phyloP scores from a whole-genome alignment of 73 alveolate genomes.

The Paramecium primaurelia region DNA sequence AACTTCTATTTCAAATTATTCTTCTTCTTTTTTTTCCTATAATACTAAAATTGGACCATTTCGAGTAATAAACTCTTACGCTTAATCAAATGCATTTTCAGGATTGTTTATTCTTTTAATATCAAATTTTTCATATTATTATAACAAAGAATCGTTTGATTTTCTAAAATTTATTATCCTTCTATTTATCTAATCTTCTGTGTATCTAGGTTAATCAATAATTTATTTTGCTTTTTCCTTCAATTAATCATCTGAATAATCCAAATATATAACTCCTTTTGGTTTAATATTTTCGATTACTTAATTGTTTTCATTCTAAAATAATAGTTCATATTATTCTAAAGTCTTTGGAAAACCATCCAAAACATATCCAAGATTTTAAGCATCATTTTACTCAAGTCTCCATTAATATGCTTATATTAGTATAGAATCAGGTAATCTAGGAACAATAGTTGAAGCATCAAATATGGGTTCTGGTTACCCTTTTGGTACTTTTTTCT shows the following conservation, averaged over 20 bases:
- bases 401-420: constrained; percentile 49
- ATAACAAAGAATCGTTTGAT: not conserved
- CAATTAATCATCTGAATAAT: constrained; percentile 12
- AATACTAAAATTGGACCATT: not conserved
- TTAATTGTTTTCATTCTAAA: not conserved
- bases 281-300: constrained; percentile 8
- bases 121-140: constrained; percentile 6
- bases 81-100: not conserved
- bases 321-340: constrained; percentile 55
- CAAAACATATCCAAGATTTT: constrained; percentile 57
- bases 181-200: not conserved
- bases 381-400: constrained; percentile 31
- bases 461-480: constrained; percentile 58
- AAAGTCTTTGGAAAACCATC: constrained; percentile 65
- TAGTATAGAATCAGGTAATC: constrained; percentile 46
- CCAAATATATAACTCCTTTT: constrained; percentile 41
- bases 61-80: not conserved
- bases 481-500: constrained; percentile 58
- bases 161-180: constrained; percentile 37
- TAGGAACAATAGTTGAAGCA: constrained; percentile 25
- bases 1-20: not conserved
- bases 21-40: not conserved
- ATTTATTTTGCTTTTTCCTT: constrained; percentile 11
- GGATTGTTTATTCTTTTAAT: not conserved
- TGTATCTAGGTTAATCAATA: not conserved